Percentiles rank a stretch among this genome's conserved stretches.
Conservation (phyloP, 1,284 basidiomycete genomes). For the Moesziomyces aphidis region DNA sequence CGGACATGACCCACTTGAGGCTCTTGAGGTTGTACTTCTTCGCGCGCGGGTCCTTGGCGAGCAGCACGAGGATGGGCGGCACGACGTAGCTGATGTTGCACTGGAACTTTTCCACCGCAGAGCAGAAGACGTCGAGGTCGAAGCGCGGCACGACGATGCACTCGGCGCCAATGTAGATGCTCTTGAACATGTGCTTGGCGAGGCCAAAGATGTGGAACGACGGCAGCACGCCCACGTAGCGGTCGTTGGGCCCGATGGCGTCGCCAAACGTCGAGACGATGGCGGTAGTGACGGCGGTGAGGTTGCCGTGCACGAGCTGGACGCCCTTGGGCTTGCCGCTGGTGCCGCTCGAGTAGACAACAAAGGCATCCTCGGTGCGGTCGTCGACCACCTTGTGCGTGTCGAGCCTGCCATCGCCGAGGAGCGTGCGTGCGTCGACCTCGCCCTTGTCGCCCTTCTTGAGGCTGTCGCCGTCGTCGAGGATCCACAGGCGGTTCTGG, state of each 20-base stretch:
- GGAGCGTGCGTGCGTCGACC: slow-evolving; percentile 43
- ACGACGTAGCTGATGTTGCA: slow-evolving; percentile 78
- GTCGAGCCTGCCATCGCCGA: slow-evolving; percentile 37
- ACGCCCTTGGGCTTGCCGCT: slow-evolving; percentile 66
- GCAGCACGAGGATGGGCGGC: slow-evolving; percentile 82
- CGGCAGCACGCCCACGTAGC: slow-evolving; percentile 56
- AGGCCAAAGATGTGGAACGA: slow-evolving; percentile 68
- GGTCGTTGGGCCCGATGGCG: slow-evolving; percentile 44
- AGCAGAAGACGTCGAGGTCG: slow-evolving; percentile 79
- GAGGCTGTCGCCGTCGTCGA: slow-evolving; percentile 59
- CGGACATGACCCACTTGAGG: slow-evolving; percentile 76
- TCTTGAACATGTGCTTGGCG: slow-evolving; percentile 75
- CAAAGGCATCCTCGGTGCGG: slow-evolving; percentile 47
- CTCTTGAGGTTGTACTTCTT: slow-evolving; percentile 78
- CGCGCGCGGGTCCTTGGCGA: slow-evolving; percentile 81
- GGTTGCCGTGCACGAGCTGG: slow-evolving; percentile 61
- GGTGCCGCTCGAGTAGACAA: slow-evolving; percentile 64
- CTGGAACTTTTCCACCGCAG: slow-evolving; percentile 76
- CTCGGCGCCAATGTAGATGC: slow-evolving; percentile 74
- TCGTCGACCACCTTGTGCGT: slow-evolving; percentile 49
- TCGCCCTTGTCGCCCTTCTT: slow-evolving; percentile 50
- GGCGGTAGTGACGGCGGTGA: slow-evolving; percentile 50
- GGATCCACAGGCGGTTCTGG: slow-evolving; percentile 56
- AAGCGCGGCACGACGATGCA: slow-evolving; percentile 79
- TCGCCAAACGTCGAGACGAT: slow-evolving; percentile 30